A percentile compares a stretch with the other conserved stretches of the same genome.
These are phyloP conservation scores for Skeletonema marinoi DNA, from an alignment of 108 stramenopile genomes.

Conservation along the genomic window DNA sequence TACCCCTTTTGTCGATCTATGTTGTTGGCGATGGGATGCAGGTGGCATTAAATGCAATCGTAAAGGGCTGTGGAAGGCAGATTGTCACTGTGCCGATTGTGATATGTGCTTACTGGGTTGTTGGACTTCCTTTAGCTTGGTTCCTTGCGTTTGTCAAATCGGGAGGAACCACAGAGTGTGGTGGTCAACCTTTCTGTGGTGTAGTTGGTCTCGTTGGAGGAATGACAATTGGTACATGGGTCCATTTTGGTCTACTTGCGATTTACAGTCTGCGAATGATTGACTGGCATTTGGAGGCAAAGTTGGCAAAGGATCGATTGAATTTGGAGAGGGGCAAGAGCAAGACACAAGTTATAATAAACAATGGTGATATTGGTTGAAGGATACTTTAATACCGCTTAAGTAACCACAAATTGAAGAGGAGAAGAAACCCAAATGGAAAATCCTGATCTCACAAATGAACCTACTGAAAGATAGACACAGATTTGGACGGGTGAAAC, in stretches of 20 bases:
- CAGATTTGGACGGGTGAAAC: too few relatives aligned
- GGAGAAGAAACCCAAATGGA: too few relatives aligned
- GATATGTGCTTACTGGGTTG: conserved; percentile 62
- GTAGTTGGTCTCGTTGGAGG: conserved; percentile 60
- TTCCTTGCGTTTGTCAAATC: conserved; percentile 48
- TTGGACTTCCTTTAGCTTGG: conserved; percentile 68
- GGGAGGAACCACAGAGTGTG: conserved; percentile 30
- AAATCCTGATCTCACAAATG: too few relatives aligned
- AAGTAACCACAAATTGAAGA: too few relatives aligned
- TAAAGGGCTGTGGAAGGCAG: conserved; percentile 76
- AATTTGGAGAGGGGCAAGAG: neutral
- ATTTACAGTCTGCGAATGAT: neutral
- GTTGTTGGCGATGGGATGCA: conserved; percentile 77
- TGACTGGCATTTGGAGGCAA: neutral
- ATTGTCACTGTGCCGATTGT: conserved; percentile 55
- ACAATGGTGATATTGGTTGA: too few relatives aligned
- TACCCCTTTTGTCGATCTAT: conserved; percentile 61
- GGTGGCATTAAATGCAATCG: conserved; percentile 58
- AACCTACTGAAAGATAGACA: too few relatives aligned
- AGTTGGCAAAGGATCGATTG: neutral
- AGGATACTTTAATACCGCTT: too few relatives aligned
- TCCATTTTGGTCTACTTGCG: conserved; percentile 60
- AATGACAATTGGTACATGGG: conserved; percentile 69
- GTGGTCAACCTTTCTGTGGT: conserved; percentile 53
- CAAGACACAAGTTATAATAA: too few relatives aligned